A percentile compares a stretch with the other conserved stretches of the same genome.
Conservation (phyloP, 495 filamentous ascomycete genomes). For the Monascus purpureus region DNA sequence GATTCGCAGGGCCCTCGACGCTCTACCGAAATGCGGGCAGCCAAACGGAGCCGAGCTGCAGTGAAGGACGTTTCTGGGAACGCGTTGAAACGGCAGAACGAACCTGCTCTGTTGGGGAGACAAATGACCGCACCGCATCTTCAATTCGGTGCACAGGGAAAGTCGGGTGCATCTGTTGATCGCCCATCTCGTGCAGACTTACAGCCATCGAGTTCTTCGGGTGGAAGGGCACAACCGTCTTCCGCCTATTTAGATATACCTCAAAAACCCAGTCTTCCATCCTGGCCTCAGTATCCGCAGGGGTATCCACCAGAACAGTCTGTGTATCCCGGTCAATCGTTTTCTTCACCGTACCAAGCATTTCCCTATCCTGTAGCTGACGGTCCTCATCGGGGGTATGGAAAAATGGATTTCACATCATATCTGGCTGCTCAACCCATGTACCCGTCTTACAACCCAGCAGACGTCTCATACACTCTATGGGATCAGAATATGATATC, state of each 20-base stretch:
- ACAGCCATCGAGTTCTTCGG: conserved; percentile 18
- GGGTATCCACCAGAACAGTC: too few species aligned
- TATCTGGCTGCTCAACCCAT: conserved; percentile 15
- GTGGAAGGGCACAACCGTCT: conserved; percentile 23
- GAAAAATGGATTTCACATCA: conserved; percentile 19
- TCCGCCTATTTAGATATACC: conserved; percentile 26
- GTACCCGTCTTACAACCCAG: conserved; percentile 17
- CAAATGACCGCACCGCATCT: conserved; percentile 15
- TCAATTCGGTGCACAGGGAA: conserved; percentile 11
- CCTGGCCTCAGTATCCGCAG: conserved; percentile 18
- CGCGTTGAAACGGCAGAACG: conserved; percentile 12
- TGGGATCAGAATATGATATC: conserved; percentile 9
- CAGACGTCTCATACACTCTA: conserved; percentile 12
- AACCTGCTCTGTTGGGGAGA: conserved; percentile 12
- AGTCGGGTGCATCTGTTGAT: conserved; percentile 4
- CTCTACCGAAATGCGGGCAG: too few species aligned
- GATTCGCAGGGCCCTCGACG: too few species aligned
- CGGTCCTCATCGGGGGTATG: conserved; percentile 32
- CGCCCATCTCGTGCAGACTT: conserved; percentile 4
- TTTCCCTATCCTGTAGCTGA: conserved; percentile 26
- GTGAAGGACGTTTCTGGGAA: too few species aligned
- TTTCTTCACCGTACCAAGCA: conserved; percentile 14
- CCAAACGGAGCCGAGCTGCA: too few species aligned
- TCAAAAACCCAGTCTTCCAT: conserved; percentile 19
- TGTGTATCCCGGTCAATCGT: too few species aligned